Base-by-base conservation (phyloP, 176 grass and related monocot species). In the Canna indica region DNA sequence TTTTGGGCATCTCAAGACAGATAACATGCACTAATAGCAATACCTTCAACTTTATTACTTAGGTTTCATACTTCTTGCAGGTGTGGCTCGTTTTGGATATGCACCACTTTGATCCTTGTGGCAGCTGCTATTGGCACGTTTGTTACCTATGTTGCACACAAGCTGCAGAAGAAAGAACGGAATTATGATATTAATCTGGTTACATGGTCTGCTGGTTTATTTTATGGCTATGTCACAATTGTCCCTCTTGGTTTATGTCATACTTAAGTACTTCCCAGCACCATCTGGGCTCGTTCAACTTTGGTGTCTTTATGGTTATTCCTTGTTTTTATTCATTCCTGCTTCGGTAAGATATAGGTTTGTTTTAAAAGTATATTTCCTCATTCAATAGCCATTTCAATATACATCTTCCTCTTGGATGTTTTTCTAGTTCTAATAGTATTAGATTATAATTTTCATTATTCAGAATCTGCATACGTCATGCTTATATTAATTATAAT, bases 241-340 rank as follows among this genome's bases (percentile, higher is more conserved):
- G 94, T 99, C 34, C 94, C 94, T 67, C 94, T 99, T 73, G 84
- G 78, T 56, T 68, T 99, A 36, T 69, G 59, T 88, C 70, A 85
- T 99, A 83, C 90, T 99, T 2, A 99, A 99, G 80, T 93, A 99
- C 84, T 93, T 99, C 66, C 93, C 94, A 78, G 90, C 90, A 64
- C 94, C 94, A 57, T 86, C 84, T 76, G 90, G 94, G 61, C 84
- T 99, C 0, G 94, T 88, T 68, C 94, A 99, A 56, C 58, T 99
- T 68, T 99, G 94, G 94, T 99, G 94, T 71, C 73, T 99, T 18
- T 93, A 99, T 65, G 94, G 94, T 64, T 99, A 99, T 78, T 99
- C 94, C 15, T 69, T 99, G 45, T 99, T 99, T 60, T 44, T 93
- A 58, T 99, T 99, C 86, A 99, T 99, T 74, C 94, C 94, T 73